Conservation (phyloP, 805 yeast genomes). For the Kazachstania bromeliacearum region DNA sequence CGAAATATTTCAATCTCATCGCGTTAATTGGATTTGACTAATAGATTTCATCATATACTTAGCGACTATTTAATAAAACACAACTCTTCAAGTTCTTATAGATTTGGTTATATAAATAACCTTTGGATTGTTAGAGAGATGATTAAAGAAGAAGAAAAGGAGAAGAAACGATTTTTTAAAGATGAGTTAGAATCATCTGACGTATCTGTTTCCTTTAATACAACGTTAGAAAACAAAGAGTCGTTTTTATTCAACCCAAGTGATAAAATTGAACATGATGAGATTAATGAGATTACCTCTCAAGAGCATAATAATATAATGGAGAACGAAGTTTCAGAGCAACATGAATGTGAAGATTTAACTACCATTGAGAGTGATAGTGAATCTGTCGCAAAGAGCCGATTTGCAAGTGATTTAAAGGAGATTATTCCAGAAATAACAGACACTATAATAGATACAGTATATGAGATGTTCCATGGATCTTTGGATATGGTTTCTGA, state of each 20-base stretch:
- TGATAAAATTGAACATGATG: conserved; percentile 3
- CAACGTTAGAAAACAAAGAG: conserved; percentile 9
- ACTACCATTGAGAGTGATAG: conserved; percentile 11
- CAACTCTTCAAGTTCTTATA: too few relatives aligned
- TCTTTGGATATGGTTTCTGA: conserved; percentile 24
- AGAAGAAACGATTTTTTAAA: conserved; percentile 21
- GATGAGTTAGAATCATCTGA: conserved; percentile 25
- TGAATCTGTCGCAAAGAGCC: too few relatives aligned
- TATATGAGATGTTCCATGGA: conserved; percentile 25
- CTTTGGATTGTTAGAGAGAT: too few relatives aligned
- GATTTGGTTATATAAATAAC: too few relatives aligned
- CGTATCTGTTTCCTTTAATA: conserved; percentile 5
- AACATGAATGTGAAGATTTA: too few relatives aligned
- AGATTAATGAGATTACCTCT: neutral
- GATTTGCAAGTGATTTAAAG: conserved; percentile 28
- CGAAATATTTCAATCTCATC: too few relatives aligned
- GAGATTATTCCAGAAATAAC: conserved; percentile 31
- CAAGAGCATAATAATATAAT: neutral
- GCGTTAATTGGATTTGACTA: too few relatives aligned
- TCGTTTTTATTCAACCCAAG: conserved; percentile 15
- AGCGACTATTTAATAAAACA: too few relatives aligned
- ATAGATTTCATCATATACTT: too few relatives aligned
- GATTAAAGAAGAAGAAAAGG: conserved; percentile 3
- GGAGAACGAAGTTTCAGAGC: conserved; percentile 3
- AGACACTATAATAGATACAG: conserved; percentile 9